A percentile compares a stretch with the other conserved stretches of the same genome.
These are phyloP conservation scores for Trichocladium antarcticum DNA, from an alignment of 495 filamentous ascomycete genomes.

Conservation along the genomic window DNA sequence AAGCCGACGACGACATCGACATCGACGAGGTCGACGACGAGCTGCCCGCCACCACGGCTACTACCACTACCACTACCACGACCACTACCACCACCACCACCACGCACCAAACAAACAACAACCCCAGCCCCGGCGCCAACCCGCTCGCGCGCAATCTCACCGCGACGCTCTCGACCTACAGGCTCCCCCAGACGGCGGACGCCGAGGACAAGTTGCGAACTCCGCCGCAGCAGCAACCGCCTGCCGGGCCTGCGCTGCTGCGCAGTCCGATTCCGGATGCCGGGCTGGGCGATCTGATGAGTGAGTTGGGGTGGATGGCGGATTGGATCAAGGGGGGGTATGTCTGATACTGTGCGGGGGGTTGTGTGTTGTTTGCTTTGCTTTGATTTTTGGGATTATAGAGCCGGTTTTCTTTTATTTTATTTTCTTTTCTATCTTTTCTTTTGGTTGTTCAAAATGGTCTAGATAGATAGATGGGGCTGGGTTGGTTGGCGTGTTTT, in stretches of 20 bases:
- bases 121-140: background rate
- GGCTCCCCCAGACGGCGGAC: conserved; percentile 27
- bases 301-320: conserved; percentile 39
- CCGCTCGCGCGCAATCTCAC: conserved; percentile 17
- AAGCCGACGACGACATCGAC: conserved; percentile 29
- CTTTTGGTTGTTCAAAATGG: background rate
- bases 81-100: background rate
- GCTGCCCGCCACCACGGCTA: background rate
- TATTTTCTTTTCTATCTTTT: background rate
- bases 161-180: conserved; percentile 33
- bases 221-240: too few species aligned
- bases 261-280: conserved; percentile 27
- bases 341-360: background rate
- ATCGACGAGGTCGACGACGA: background rate
- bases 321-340: conserved; percentile 23
- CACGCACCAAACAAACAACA: background rate
- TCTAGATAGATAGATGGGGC: background rate
- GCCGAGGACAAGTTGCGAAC: background rate
- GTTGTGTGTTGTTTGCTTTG: background rate
- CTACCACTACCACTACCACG: background rate
- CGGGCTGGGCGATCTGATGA: conserved; percentile 34
- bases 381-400: background rate
- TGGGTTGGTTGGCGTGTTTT: background rate
- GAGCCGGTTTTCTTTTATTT: background rate
- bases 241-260: too few species aligned